Base-by-base conservation (phyloP, 192 early-diverging fungal genomes). In the Backusella mclennaniae region DNA sequence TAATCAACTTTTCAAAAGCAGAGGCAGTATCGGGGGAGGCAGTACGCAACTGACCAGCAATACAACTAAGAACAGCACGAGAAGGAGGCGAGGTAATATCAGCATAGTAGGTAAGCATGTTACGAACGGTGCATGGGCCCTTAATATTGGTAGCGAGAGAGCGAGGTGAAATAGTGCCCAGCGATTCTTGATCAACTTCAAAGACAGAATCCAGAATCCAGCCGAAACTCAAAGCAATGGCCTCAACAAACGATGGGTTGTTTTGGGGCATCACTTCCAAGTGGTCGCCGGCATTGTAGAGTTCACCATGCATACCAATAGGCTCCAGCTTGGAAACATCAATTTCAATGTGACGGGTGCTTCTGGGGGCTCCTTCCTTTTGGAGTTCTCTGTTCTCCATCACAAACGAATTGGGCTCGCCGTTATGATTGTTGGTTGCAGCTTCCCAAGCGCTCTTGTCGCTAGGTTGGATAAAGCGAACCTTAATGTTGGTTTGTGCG, bases 241-340 rank as follows among this genome's bases (percentile, higher is more conserved):
- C 52, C n/a, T 86, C 80, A 1, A 89, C 87, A n/a, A 79, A 21
- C 2, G 77, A 66, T 1, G 63, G 7, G 66, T 81, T 79, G 23
- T 89, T 87, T 33, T 76, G 70, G 5, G 88, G 88, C 39, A 75
- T 79, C 7, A 89, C 71, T 74, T 89, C 88, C 11, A 89, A 59
- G 67, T 89, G 88, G 71, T 89, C 88, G 53, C 88, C 88, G 29
- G 87, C 84, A 46, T 80, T 44, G 33, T 87, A 88, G 17, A 67
- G 42, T 11, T 35, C 19, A 39, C 66, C 74, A n/a, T 79, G 68
- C 7, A 76, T 76, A 12, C 79, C 73, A 39, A 69, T 9, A 35
- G 67, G 12, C 6, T 73, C 59, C 17, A 79, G 29, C 1, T 73
- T 38, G 35, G 72, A 73, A 12, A 76, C 68, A 69, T 81, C 79